A percentile compares a stretch with the other conserved stretches of the same genome.
These are phyloP conservation scores for Geotrichum carabidarum DNA, from an alignment of 1,139 yeast genomes.

Conservation along the genomic window DNA sequence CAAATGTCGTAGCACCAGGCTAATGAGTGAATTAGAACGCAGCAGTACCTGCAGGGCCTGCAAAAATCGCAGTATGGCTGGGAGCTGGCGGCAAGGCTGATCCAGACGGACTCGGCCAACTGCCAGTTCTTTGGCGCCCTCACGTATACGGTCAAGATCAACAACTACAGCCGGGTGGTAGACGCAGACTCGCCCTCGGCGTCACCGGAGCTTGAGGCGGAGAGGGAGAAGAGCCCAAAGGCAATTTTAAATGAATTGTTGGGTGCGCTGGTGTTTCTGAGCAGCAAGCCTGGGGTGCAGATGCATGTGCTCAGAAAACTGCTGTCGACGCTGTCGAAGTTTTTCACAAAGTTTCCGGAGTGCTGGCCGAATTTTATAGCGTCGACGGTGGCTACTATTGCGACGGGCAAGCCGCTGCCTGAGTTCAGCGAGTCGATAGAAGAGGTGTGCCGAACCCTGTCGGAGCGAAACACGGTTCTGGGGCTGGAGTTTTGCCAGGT, in stretches of 20 bases:
- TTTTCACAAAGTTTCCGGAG: slow-evolving; percentile 33
- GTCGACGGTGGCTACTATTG: slow-evolving; percentile 22
- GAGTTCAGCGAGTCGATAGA: slow-evolving; percentile 3
- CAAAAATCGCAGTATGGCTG: slow-evolving; percentile 51
- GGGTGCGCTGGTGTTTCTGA: slow-evolving; percentile 27
- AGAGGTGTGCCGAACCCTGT: slow-evolving; percentile 5
- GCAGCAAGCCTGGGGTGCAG: slow-evolving; percentile 20
- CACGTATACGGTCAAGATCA: slow-evolving; percentile 50
- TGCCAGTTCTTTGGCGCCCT: slow-evolving; percentile 61
- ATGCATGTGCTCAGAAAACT: slow-evolving; percentile 36
- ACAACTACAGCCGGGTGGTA: slow-evolving; percentile 23
- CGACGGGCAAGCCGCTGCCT: neutral
- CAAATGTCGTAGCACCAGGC: neutral
- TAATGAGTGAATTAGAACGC: slow-evolving; percentile 32
- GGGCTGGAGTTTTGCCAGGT: slow-evolving; percentile 28
- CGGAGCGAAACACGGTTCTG: slow-evolving; percentile 9
- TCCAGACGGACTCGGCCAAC: slow-evolving; percentile 39
- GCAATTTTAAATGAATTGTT: slow-evolving; percentile 30
- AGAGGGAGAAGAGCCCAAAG: neutral
- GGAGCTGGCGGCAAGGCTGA: slow-evolving; percentile 44
- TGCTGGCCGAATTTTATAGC: slow-evolving; percentile 32
- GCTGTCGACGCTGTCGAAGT: slow-evolving; percentile 32
- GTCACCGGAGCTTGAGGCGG: neutral
- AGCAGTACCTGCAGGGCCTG: slow-evolving; percentile 44
- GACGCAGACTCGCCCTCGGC: neutral